Evolutionary conservation across 2,329 filamentous ascomycete species (phyloP), one percentile per base, ranked within the genome.

Genomic region (Volutella citrinella): DNA sequence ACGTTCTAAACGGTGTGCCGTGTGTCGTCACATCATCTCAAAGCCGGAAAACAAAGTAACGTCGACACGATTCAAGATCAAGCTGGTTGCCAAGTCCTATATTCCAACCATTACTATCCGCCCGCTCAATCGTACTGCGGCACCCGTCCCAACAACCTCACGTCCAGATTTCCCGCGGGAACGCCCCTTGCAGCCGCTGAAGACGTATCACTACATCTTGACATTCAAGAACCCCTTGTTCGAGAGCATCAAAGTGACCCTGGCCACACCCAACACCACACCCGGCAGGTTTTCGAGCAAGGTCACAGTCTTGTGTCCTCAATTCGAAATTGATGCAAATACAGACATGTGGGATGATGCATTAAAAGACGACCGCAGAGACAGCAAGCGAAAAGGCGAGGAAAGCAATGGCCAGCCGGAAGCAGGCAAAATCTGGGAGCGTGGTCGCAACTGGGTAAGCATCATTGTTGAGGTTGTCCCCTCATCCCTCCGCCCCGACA

Each of bases 211-310:
- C 57, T 94, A 88, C 61, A 74, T 97, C 24, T 72, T 98, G 25
- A 95, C 90, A 0, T 80, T 98, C 51, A 87, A 84, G 55, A 98
- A 98, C 55, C 90, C 93, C 16, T 81, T 97, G 45, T 98, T 96
- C 63, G 93, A 98, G 48, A 76, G 79, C 15, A 83, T 98, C 47
- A 84, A 84, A 39, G 83, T 98, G 37, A 91, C 84, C 0, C 76
- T 98, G 7, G 91, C 89, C 5, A 94, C 90, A 0, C 88, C 91
- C 0, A 77, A 82, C 16, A 74, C 74, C 9, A 94, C 87, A 0
- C 87, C 88, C 0, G 88, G 88, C 5, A 74, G 80, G 8, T 85
- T 90, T 51, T 73, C 77, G 2, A 85, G 83, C 36, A 84, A 79
- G 51, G 87, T 98, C 40, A 98, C 93, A 0, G 83, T 98, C 11